Percentiles rank a stretch among this genome's conserved stretches.
Conservation (phyloP, 352 stramenopile species). For the Phytophthora cryptogea region DNA sequence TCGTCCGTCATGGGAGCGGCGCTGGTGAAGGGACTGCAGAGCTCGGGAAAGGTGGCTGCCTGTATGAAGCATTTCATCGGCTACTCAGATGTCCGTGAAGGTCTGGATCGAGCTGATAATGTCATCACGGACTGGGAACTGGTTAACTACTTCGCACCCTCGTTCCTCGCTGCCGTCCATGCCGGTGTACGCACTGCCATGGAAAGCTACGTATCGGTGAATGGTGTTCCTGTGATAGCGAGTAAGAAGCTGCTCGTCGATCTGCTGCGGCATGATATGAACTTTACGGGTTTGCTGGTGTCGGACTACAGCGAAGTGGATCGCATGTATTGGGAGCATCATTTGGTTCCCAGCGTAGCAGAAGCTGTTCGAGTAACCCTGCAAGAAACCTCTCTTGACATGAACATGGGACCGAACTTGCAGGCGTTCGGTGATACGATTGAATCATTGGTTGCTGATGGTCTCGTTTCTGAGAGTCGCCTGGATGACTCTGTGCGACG, state of each 20-base stretch:
- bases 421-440: slow-evolving; percentile 56
- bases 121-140: slow-evolving; percentile 70
- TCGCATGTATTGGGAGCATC: slow-evolving; percentile 85
- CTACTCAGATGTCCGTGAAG: slow-evolving; percentile 71
- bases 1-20: slow-evolving; percentile 67
- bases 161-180: slow-evolving; percentile 72
- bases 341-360: slow-evolving; percentile 57
- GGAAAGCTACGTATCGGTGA: slow-evolving; percentile 91
- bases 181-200: slow-evolving; percentile 88
- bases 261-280: slow-evolving; percentile 86
- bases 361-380: slow-evolving; percentile 79
- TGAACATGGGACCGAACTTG: slow-evolving; percentile 88
- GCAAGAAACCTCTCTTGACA: slow-evolving; percentile 89
- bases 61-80: slow-evolving; percentile 92
- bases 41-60: slow-evolving; percentile 58
- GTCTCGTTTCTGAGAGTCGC: slow-evolving; percentile 47
- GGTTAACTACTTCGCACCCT: slow-evolving; percentile 73
- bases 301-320: slow-evolving; percentile 94
- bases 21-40: slow-evolving; percentile 87
- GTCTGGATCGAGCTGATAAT: slow-evolving; percentile 77
- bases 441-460: slow-evolving; percentile 50
- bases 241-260: slow-evolving; percentile 79
- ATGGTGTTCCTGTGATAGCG: slow-evolving; percentile 85
- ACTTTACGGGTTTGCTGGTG: slow-evolving; percentile 89
- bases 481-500: slow-evolving; percentile 67